Evolutionary conservation across 2,329 filamentous ascomycete species (phyloP).

Genomic region (Phaeosphaeria sp.): DNA sequence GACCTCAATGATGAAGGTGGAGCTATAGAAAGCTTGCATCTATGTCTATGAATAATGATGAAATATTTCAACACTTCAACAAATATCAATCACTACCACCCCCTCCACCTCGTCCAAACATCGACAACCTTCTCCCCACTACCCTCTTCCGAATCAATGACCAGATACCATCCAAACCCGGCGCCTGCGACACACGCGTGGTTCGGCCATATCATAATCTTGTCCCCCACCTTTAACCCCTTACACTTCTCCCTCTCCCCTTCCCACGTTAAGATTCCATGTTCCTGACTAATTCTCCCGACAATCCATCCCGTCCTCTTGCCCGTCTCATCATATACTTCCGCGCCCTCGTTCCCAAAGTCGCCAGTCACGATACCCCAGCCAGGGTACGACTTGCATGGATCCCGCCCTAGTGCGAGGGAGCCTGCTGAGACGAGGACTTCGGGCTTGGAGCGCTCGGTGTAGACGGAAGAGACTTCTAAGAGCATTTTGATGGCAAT

Average conservation of each 20-base stretch:
- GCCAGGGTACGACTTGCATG: conserved; percentile 72
- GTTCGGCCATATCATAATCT: conserved; percentile 77
- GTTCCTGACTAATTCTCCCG: conserved; percentile 76
- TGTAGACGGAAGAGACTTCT: conserved; percentile 73
- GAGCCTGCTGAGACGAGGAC: conserved; percentile 72
- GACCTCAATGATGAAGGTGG: background rate
- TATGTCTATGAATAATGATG: background rate
- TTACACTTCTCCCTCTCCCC: conserved; percentile 42
- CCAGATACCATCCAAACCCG: conserved; percentile 73
- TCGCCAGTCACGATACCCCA: conserved; percentile 74
- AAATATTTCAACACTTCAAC: background rate
- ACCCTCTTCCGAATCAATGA: conserved; percentile 68
- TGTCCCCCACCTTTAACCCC: conserved; percentile 66
- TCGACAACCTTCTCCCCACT: conserved; percentile 68
- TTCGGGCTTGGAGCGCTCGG: conserved; percentile 58
- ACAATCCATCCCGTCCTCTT: conserved; percentile 67
- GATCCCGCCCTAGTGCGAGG: conserved; percentile 74
- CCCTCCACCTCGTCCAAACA: conserved; percentile 74
- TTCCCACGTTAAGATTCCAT: conserved; percentile 72
- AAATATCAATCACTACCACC: conserved; percentile 61
- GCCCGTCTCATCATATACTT: conserved; percentile 34
- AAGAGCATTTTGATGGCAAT: conserved; percentile 73
- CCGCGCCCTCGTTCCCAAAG: conserved; percentile 41
- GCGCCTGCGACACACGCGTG: conserved; percentile 80
- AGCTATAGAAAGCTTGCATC: background rate